Evolutionary conservation across 2,329 filamentous ascomycete species (phyloP).

Genomic region (Diaporthe sp.): DNA sequence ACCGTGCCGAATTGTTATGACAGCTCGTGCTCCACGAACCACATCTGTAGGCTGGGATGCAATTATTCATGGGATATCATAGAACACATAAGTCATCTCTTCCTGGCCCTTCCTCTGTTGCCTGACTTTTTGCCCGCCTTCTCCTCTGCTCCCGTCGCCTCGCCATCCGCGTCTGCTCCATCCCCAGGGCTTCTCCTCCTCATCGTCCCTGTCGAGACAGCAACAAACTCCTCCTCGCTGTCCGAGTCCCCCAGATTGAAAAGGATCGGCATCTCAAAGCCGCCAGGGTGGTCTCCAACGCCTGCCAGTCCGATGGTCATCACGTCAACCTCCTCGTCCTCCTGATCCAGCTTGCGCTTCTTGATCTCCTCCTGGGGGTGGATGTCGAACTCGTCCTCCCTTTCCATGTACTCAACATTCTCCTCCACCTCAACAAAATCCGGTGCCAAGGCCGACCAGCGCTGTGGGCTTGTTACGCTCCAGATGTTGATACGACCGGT

Average conservation of each 20-base stretch:
- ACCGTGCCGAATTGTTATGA: neutral
- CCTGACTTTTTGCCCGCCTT: conserved; percentile 59
- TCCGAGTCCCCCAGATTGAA: conserved; percentile 94
- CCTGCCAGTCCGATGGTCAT: conserved; percentile 80
- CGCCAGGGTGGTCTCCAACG: conserved; percentile 65
- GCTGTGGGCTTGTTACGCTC: conserved; percentile 94
- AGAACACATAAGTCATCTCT: conserved; percentile 46
- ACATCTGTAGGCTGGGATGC: neutral
- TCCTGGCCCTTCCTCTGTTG: conserved; percentile 58
- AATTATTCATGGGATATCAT: neutral
- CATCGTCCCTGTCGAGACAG: conserved; percentile 83
- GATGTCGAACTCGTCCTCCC: conserved; percentile 98
- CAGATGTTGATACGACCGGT: conserved; percentile 95
- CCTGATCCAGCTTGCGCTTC: conserved; percentile 88
- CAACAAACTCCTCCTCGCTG: conserved; percentile 89
- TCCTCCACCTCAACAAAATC: conserved; percentile 99
- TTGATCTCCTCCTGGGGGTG: conserved; percentile 95
- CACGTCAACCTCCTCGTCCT: conserved; percentile 95
- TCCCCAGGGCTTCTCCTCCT: conserved; percentile 86
- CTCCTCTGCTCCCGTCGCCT: conserved; percentile 61
- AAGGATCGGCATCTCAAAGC: conserved; percentile 92
- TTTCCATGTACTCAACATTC: conserved; percentile 96
- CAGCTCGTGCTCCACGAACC: neutral
- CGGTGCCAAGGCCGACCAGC: conserved; percentile 96
- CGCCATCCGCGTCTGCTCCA: conserved; percentile 76